phyloP scores from a whole-genome alignment of 1,139 yeast genomes.

The Protomyces inouyei region DNA sequence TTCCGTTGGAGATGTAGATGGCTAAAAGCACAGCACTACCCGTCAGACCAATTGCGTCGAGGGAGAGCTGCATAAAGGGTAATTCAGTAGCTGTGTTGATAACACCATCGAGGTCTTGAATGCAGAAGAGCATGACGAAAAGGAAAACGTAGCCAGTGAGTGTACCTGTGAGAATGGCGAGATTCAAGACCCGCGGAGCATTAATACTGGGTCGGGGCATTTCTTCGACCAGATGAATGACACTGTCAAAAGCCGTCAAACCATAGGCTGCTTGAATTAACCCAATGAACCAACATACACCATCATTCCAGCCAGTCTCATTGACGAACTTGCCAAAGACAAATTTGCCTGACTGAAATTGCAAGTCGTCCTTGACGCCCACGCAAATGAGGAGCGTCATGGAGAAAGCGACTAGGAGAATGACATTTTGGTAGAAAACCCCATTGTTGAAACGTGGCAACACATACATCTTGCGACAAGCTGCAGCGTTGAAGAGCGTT shows the following conservation, averaged over 20 bases:
- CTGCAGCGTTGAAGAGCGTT: constrained; percentile 13
- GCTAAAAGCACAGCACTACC: constrained; percentile 64
- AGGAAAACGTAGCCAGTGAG: constrained; percentile 48
- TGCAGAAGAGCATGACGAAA: constrained; percentile 66
- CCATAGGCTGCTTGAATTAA: constrained; percentile 48
- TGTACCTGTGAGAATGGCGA: constrained; percentile 57
- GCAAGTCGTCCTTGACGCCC: constrained; percentile 8
- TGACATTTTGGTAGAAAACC: constrained; percentile 12
- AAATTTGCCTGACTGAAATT: constrained; percentile 17
- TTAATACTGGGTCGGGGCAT: constrained; percentile 55
- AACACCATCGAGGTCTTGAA: constrained; percentile 42
- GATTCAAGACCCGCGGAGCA: constrained; percentile 71
- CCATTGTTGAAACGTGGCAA: constrained; percentile 19
- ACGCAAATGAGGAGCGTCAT: constrained; percentile 11
- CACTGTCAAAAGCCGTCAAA: constrained; percentile 75
- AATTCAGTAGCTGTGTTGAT: constrained; percentile 10
- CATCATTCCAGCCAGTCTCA: constrained; percentile 34
- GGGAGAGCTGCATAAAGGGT: constrained; percentile 52
- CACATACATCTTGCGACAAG: constrained; percentile 2
- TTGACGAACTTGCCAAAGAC: constrained; percentile 32
- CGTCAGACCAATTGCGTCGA: constrained; percentile 52
- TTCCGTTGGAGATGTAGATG: constrained; percentile 62
- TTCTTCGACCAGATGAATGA: constrained; percentile 78
- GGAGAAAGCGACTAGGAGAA: constrained; percentile 9
- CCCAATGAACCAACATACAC: constrained; percentile 23